Percentiles rank a stretch among this genome's conserved stretches.
phyloP scores from a whole-genome alignment of 179 eudicot species.

The Spergularia azorica region DNA sequence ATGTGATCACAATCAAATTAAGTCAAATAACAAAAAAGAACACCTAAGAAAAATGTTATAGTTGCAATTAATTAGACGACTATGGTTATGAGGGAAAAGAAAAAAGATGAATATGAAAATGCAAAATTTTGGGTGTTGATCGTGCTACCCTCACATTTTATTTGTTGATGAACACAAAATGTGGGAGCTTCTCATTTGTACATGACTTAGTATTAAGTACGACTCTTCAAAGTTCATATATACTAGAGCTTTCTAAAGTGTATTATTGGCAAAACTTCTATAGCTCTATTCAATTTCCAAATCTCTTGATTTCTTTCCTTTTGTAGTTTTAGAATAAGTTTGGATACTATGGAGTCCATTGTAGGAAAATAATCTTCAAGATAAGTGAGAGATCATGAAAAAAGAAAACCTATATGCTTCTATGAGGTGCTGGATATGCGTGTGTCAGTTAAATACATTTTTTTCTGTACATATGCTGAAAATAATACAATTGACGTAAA shows the following conservation, averaged over 20 bases:
- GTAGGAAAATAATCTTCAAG: neutral
- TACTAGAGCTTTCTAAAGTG: neutral
- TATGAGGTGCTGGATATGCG: no score
- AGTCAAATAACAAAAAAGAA: neutral
- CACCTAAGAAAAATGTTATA: neutral
- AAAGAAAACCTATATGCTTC: no score
- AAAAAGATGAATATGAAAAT: neutral
- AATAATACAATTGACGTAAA: no score
- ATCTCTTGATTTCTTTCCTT: neutral
- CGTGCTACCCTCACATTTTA: constrained; percentile 30
- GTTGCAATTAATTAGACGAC: neutral
- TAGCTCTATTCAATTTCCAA: neutral
- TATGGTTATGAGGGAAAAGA: neutral
- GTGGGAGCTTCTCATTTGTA: constrained; percentile 13
- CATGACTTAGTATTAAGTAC: neutral
- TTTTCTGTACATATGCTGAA: no score
- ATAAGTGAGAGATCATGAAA: no score
- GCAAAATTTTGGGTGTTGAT: neutral
- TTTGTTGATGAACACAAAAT: constrained; percentile 25
- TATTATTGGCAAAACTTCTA: neutral
- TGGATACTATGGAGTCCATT: neutral
- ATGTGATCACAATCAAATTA: constrained; percentile 23
- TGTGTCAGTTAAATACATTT: no score
- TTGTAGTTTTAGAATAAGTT: neutral
- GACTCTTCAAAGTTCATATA: constrained; percentile 7